Evolutionary conservation across 805 yeast species (phyloP).

Genomic region (Starmerella stigmatis): DNA sequence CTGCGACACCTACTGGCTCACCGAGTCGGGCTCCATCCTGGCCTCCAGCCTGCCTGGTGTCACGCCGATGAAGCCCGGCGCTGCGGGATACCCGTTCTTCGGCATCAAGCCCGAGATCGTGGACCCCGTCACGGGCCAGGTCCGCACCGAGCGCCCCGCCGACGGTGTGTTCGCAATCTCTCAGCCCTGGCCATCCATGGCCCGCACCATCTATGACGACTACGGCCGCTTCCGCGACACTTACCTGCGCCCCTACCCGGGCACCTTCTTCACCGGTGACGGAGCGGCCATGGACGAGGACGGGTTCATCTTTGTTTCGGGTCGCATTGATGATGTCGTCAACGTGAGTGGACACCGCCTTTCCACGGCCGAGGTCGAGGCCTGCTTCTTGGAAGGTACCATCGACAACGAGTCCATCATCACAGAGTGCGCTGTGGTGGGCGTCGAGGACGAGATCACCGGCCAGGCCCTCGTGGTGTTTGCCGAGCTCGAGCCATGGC

Average conservation of each 20-base stretch:
- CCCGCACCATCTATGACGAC: constrained; percentile 87
- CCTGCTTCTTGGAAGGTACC: constrained; percentile 41
- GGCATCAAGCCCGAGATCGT: constrained; percentile 85
- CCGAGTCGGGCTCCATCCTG: constrained; percentile 93
- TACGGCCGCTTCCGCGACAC: constrained; percentile 82
- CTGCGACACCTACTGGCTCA: constrained; percentile 97
- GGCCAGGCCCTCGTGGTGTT: constrained; percentile 97
- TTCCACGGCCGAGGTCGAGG: constrained; percentile 97
- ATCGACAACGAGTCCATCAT: constrained; percentile 68
- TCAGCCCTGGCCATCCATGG: constrained; percentile 97
- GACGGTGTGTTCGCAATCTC: constrained; percentile 93
- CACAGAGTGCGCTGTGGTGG: constrained; percentile 94
- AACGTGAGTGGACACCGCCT: constrained; percentile 96
- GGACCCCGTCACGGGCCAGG: constrained; percentile 87
- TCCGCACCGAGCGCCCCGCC: constrained; percentile 73
- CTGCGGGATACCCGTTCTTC: constrained; percentile 93
- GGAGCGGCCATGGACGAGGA: constrained; percentile 97
- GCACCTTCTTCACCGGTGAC: constrained; percentile 93
- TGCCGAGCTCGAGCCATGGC: constrained; percentile 44
- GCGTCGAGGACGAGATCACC: constrained; percentile 86
- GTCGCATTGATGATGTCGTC: constrained; percentile 97
- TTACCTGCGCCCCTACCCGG: constrained; percentile 84
- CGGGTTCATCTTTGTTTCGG: constrained; percentile 95
- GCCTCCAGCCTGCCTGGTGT: constrained; percentile 93
- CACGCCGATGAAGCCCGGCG: constrained; percentile 92